Conservation (phyloP, 108 stramenopile genomes). For the Cyclotella kingstonii region DNA sequence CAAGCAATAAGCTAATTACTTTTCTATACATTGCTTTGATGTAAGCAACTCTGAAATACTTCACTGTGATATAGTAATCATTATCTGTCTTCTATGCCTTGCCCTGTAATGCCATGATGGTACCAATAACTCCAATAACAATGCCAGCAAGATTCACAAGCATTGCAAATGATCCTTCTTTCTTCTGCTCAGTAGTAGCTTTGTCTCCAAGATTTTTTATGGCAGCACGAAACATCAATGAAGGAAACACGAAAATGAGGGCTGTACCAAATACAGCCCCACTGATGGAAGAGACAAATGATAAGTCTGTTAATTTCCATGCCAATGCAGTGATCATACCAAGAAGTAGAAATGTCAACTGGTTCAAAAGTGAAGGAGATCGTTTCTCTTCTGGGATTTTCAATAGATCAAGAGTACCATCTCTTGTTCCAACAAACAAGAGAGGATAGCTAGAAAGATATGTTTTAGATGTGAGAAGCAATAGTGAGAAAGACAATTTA, state of each 20-base stretch:
- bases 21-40: too few species aligned
- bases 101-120: conserved; percentile 39
- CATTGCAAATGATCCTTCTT: conserved; percentile 67
- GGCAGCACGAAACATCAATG: conserved; percentile 60
- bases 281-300: conserved; percentile 89
- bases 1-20: too few species aligned
- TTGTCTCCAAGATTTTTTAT: conserved; percentile 66
- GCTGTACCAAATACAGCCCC: conserved; percentile 93
- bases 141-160: conserved; percentile 64
- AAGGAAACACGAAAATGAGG: conserved; percentile 43
- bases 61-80: too few species aligned
- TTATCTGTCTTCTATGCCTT: conserved; percentile 1
- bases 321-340: conserved; percentile 66
- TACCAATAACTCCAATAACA: conserved; percentile 70
- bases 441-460: conserved; percentile 51
- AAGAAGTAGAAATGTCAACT: conserved; percentile 60
- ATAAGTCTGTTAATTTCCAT: conserved; percentile 71
- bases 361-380: conserved; percentile 49
- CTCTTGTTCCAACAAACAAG: conserved; percentile 78
- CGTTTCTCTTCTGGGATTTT: conserved; percentile 60
- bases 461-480: not conserved
- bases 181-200: conserved; percentile 47
- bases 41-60: not conserved
- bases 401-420: conserved; percentile 81
- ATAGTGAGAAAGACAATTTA: not conserved